phyloP scores from a whole-genome alignment of 108 stramenopile species.

The Mediolabrus comicus region DNA sequence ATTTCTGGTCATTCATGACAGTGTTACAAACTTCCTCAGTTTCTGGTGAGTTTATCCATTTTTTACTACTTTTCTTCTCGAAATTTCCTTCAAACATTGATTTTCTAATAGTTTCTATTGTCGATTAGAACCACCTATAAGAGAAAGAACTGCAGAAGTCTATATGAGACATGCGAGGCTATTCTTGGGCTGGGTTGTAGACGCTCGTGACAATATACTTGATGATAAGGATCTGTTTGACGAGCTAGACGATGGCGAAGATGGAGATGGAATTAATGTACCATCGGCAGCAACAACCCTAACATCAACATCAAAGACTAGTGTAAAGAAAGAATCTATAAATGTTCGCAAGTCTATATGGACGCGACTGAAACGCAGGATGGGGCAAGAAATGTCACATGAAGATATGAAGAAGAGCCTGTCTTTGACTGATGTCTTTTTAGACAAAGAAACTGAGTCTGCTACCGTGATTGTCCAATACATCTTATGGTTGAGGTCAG shows the following conservation, averaged over 20 bases:
- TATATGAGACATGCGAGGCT: conserved; percentile 77
- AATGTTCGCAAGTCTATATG: conserved; percentile 22
- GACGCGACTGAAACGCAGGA: conserved; percentile 6
- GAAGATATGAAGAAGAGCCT: conserved; percentile 14
- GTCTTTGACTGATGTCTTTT: conserved; percentile 66
- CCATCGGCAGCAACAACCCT: not conserved
- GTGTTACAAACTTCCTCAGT: conserved; percentile 49
- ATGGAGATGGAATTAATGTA: not conserved
- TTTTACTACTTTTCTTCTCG: too few relatives aligned
- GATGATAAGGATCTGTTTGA: not conserved
- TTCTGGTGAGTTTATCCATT: too few relatives aligned
- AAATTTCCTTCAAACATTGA: too few relatives aligned
- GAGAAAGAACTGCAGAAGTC: conserved; percentile 72
- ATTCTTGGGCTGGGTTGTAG: conserved; percentile 69
- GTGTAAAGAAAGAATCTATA: not conserved
- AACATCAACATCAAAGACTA: not conserved
- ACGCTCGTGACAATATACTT: conserved; percentile 17
- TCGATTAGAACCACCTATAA: conserved; percentile 71
- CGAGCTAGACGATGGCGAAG: not conserved
- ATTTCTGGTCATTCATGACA: conserved; percentile 77
- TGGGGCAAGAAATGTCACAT: not conserved
- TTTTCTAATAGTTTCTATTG: too few relatives aligned
- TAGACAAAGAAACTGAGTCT: conserved; percentile 66
- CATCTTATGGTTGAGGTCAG: conserved; percentile 70
- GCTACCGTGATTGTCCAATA: conserved; percentile 64